phyloP scores from a whole-genome alignment of 192 early-diverging fungal species.

The Geranomyces michiganensis region DNA sequence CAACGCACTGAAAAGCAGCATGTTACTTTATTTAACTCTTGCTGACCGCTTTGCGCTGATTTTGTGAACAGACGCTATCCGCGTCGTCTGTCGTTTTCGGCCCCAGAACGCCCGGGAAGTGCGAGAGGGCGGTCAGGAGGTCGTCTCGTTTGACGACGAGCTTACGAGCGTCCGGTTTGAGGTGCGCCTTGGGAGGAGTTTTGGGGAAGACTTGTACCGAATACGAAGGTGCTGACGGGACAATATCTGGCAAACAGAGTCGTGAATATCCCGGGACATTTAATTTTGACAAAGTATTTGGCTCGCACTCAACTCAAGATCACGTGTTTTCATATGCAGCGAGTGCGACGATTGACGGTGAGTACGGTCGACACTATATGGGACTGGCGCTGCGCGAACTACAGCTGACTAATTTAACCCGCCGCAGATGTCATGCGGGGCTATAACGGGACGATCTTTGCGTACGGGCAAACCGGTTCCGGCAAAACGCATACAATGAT shows the following conservation, averaged over 20 bases:
- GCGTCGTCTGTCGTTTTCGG: conserved; percentile 96
- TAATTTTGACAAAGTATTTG: conserved; percentile 92
- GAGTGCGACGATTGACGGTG: conserved; percentile 88
- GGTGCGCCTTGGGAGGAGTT: conserved; percentile 26
- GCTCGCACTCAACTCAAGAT: conserved; percentile 78
- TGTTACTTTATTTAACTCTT: conserved; percentile 33
- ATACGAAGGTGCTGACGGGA: background rate
- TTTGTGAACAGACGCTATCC: conserved; percentile 58
- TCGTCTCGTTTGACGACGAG: conserved; percentile 77
- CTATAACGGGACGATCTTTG: conserved; percentile 99
- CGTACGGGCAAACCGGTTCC: conserved; percentile 98
- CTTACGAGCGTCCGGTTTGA: conserved; percentile 69
- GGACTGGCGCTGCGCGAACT: background rate
- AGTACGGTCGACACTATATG: background rate
- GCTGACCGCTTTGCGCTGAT: no score
- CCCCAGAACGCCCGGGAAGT: conserved; percentile 93
- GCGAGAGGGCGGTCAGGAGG: conserved; percentile 85
- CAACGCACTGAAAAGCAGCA: background rate
- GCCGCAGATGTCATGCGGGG: conserved; percentile 88
- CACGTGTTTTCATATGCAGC: conserved; percentile 92
- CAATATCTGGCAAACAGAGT: conserved; percentile 28
- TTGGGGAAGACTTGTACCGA: background rate
- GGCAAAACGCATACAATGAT: conserved; percentile 80
- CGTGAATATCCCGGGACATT: conserved; percentile 70
- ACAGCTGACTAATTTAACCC: background rate